Evolutionary conservation across 2,329 filamentous ascomycete species (phyloP), one percentile per base, ranked within the genome.

Genomic region (Pyrenophora graminea): DNA sequence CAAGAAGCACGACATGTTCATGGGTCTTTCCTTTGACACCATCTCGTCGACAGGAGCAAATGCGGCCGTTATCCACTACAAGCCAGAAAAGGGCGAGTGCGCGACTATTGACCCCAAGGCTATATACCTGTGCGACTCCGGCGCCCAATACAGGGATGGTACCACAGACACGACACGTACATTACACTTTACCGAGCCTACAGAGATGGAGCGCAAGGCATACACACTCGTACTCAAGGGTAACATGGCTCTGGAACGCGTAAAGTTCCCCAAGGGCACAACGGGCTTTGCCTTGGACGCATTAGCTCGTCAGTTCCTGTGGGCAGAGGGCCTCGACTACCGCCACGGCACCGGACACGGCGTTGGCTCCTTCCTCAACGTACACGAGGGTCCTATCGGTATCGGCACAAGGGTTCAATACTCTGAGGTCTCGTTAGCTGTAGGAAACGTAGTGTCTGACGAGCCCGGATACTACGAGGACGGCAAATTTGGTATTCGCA

Each of bases 401-500:
- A 95, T 99, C 54, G 94, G 94, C 23, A 97, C 92, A 8, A 84
- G 94, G 38, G 85, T 95, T 33, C 90, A 95, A 64, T 97, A 93
- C 70, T 88, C 90, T 0, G 94, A 99, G 70, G 92, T 97, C 5
- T 83, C 94, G 0, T 81, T 99, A 25, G 85, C 90, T 0, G 82
- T 90, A n/a, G 94, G 94, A 38, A 97, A 99, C 65, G 93, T 99
- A 34, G 85, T 97, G 45, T 97, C 93, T 1, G 91, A 97, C 66
- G 91, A 99, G 74, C 94, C 94, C 1, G 94, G 94, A 25, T 99
- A 92, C 77, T 99, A 99, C 72, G 92, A 97, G 73, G 94, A 99
- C 65, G 93, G 91, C 40, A 85, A 86, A 33, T 99, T 96, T 68
- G 94, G 94, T 15, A 94, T 99, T 61, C 88, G 94, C 15, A 97